These are phyloP conservation scores for Trichoderma harzianum DNA, from an alignment of 2,329 filamentous ascomycete genomes.

Conservation along the genomic window DNA sequence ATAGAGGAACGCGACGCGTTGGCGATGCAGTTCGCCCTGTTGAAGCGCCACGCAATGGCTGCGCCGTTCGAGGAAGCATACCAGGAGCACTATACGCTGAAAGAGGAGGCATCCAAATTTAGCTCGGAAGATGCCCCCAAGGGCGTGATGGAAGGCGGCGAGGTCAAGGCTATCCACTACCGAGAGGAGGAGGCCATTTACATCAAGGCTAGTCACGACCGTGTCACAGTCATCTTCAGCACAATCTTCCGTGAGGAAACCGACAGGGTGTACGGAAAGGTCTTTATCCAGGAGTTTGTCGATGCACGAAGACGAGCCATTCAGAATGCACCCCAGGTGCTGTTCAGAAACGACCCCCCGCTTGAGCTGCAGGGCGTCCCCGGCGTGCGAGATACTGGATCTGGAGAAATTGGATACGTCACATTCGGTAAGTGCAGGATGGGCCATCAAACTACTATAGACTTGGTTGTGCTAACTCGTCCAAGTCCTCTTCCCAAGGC, in stretches of 20 bases:
- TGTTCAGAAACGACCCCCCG: constrained; percentile 92
- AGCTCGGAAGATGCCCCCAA: constrained; percentile 92
- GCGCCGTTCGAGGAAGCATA: constrained; percentile 97
- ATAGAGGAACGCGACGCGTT: constrained; percentile 81
- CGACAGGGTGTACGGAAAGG: constrained; percentile 94
- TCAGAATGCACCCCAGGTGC: constrained; percentile 95
- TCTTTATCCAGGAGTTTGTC: constrained; percentile 98
- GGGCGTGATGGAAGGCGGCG: constrained; percentile 81
- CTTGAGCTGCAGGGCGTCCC: constrained; percentile 85
- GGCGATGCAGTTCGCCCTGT: constrained; percentile 77
- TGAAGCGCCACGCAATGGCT: constrained; percentile 99
- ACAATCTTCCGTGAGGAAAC: constrained; percentile 98
- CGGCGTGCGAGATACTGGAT: constrained; percentile 71
- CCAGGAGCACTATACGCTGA: constrained; percentile 81
- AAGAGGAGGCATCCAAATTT: constrained; percentile 86
- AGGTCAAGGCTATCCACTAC: constrained; percentile 96
- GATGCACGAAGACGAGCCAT: constrained; percentile 92
- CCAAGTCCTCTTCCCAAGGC: constrained; percentile 88
- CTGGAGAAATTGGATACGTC: constrained; percentile 91
- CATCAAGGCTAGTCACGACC: constrained; percentile 94
- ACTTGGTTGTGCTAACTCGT: constrained; percentile 22
- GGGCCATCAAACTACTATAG: background rate
- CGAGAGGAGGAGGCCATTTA: constrained; percentile 98
- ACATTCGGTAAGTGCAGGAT: constrained; percentile 72
- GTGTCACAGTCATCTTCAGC: constrained; percentile 98